Evolutionary conservation across 257 asterid species (phyloP).

Genomic region (Oldenlandia corymbosa): DNA sequence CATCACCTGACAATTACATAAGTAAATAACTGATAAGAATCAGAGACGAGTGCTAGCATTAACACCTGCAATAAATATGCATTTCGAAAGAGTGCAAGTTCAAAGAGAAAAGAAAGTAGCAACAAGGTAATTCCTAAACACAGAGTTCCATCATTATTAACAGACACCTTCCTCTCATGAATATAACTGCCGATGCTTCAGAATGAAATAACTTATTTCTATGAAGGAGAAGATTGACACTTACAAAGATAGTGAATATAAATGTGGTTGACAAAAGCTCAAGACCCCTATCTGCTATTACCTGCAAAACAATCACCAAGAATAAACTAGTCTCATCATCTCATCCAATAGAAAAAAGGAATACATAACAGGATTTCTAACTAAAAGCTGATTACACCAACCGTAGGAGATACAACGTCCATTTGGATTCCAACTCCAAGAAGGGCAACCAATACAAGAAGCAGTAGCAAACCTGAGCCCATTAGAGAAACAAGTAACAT

Average conservation of each 20-base stretch:
- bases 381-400: slow-evolving; percentile 28
- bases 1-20: slow-evolving; percentile 50
- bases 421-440: slow-evolving; percentile 67
- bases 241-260: slow-evolving; percentile 61
- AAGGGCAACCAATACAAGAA: slow-evolving; percentile 44
- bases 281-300: slow-evolving; percentile 84
- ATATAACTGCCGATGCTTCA: background rate
- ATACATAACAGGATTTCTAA: background rate
- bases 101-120: no score
- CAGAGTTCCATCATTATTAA: background rate
- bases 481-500: background rate
- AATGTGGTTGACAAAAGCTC: slow-evolving; percentile 78
- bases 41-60: background rate
- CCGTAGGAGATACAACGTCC: slow-evolving; percentile 62
- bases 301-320: slow-evolving; percentile 48
- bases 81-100: background rate
- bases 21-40: slow-evolving; percentile 5
- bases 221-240: slow-evolving; percentile 24
- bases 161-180: background rate
- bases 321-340: background rate
- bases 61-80: background rate
- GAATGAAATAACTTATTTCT: background rate
- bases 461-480: slow-evolving; percentile 50
- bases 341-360: background rate
- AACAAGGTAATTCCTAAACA: background rate